Evolutionary conservation across 176 grass and related monocot species (phyloP).

Genomic region (barley (Hordeum vulgare)): MorexV3_pseudomolecules_assembly NC_058518.1:67641561-67642060

Average conservation of each 20-base stretch:
- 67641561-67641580: background rate
- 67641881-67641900: constrained; percentile 60
- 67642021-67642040: background rate
- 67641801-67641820: background rate
- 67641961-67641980: background rate
- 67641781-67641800: constrained; percentile 47
- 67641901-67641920: constrained; percentile 46
- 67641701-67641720: constrained; percentile 47
- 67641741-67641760: constrained; percentile 97
- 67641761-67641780: constrained; percentile 90
- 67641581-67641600: background rate
- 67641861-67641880: constrained; percentile 47
- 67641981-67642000: background rate
- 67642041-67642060: background rate
- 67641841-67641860: constrained; percentile 33
- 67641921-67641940: constrained; percentile 29
- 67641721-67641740: constrained; percentile 87
- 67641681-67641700: background rate
- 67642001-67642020: background rate
- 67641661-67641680: background rate
- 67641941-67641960: background rate
- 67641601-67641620: background rate
- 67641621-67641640: background rate
- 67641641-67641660: background rate
- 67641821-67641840: background rate